Base-by-base conservation (phyloP, 2,329 filamentous ascomycete species). In the Camillea tinctor region DNA sequence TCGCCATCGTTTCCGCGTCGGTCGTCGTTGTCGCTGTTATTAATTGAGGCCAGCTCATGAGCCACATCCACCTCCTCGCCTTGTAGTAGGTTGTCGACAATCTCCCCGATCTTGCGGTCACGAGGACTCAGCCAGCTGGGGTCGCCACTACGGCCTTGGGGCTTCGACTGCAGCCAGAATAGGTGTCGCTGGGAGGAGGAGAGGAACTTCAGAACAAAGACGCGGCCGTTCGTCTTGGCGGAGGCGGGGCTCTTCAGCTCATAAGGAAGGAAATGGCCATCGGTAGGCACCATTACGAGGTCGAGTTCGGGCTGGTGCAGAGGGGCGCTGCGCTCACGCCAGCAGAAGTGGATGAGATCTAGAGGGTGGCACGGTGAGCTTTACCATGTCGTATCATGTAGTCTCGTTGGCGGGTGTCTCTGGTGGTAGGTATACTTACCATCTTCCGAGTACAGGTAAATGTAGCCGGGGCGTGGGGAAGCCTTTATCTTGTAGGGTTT, bases 281-380 rank as follows among this genome's bases (percentile, higher is more conserved):
- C 96, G 57, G 85, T 84, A 21, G 95, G 94, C 56, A 99, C 88
- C 91, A 97, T 97, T 70, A 97, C 87, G 44, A 99, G 85, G 74
- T 99, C 93, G 64, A 97, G 79, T 62, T 95, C 90, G 60, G 93
- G 89, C 60, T 90, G 79, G 64, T 90, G 85, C 66, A 92, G 77
- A 21, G 88, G 81, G 60, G 86, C 85, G 67, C 82, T 84, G 67
- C 95, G 89, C 71, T 91, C 88, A 66, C 93, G 90, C 96, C 96
- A 99, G 85, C 93, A 97, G 80, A 99, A 97, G 80, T 97, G 93
- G 62, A 96, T 84, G 62, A 99, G 85, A 56, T 97, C 90, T 93
- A 17, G 3, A n/a, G 50, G 50, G 17, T 23, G 57, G 26, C 8
- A 30, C 13, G 26, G 26, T 74, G 30, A 70, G 62, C n/a, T n/a